Evolutionary conservation across 1,139 yeast species (phyloP), one percentile per base, ranked within the genome.

Genomic region (Suhomyces bokatorum): DNA sequence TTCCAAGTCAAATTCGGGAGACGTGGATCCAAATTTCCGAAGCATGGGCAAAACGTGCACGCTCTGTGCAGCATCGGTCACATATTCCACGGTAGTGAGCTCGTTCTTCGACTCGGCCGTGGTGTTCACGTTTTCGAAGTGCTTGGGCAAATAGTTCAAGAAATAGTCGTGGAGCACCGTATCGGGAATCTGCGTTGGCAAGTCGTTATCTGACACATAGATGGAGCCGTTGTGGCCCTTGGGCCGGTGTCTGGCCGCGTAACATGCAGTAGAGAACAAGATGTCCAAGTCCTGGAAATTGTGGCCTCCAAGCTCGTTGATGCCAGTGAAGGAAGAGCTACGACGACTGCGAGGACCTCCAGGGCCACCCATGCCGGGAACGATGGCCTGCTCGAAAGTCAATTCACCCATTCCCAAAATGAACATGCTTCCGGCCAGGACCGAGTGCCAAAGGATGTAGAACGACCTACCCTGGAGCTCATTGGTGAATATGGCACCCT

Each of bases 281-380:
- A 72, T 54, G 48, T 69, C 75, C 48, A 70, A 62, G 50, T 72
- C 77, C 46, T 70, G 74, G 59, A 71, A 72, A 45, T 71, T 72
- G 51, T 58, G 61, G 2, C 75, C 76, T 16, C 75, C 76, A 48
- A 70, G 58, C 10, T 71, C 77, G 51, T 70, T 69, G 35, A 71
- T 49, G 3, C 73, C 70, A 10, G 70, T 61, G 43, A 70, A 67
- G 27, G 75, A 70, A 16, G 73, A 66, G 5, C 70, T 65, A 40
- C 75, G 64, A 40, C 66, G 58, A 4, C 37, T 49, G 14, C 46
- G 46, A 20, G 40, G 54, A 27, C 58, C n/a, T n/a, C n/a, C 58
- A 26, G 46, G 44, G 30, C 57, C 57, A 2, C 36, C 29, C 29
- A 22, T 13, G 15, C 47, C 44, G n/a, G 61, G 59, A 36, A 53